These are phyloP conservation scores for Pseudogymnoascus sp. DNA, from an alignment of 2,329 filamentous ascomycete species.

Conservation along the genomic window DNA sequence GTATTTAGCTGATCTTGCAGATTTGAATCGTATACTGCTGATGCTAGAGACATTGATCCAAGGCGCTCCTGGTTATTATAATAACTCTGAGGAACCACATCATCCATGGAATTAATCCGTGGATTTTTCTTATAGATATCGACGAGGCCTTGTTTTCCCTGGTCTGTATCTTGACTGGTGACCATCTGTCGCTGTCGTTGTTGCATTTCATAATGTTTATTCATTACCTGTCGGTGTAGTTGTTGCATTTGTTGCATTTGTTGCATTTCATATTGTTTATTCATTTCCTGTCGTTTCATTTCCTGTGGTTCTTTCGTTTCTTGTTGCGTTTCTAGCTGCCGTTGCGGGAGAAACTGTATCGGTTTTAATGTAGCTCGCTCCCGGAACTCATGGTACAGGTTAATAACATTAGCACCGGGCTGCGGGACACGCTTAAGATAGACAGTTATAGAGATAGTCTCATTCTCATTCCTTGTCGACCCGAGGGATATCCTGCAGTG, in stretches of 20 bases:
- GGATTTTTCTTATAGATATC: not conserved
- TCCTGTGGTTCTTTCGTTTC: too few species aligned
- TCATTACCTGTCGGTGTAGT: too few species aligned
- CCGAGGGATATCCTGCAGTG: not conserved
- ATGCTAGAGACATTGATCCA: not conserved
- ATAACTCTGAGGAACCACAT: not conserved
- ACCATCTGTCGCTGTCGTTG: not conserved
- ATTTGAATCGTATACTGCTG: not conserved
- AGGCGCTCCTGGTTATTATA: not conserved
- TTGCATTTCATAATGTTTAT: too few species aligned
- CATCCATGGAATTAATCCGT: not conserved
- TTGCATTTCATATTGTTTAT: too few species aligned
- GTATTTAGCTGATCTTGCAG: constrained; percentile 16
- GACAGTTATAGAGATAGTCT: constrained; percentile 21
- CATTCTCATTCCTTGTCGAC: constrained; percentile 8
- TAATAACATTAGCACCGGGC: constrained; percentile 14
- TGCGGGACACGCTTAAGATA: constrained; percentile 20
- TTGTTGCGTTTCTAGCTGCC: too few species aligned
- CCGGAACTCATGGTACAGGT: constrained; percentile 16
- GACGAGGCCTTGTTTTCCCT: not conserved
- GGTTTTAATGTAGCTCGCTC: too few species aligned
- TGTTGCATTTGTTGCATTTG: too few species aligned
- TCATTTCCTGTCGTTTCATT: too few species aligned
- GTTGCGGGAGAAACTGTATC: too few species aligned
- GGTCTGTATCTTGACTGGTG: not conserved